A percentile compares a stretch with the other conserved stretches of the same genome.
phyloP scores from a whole-genome alignment of 352 stramenopile species.

The Phytophthora pistaciae region DNA sequence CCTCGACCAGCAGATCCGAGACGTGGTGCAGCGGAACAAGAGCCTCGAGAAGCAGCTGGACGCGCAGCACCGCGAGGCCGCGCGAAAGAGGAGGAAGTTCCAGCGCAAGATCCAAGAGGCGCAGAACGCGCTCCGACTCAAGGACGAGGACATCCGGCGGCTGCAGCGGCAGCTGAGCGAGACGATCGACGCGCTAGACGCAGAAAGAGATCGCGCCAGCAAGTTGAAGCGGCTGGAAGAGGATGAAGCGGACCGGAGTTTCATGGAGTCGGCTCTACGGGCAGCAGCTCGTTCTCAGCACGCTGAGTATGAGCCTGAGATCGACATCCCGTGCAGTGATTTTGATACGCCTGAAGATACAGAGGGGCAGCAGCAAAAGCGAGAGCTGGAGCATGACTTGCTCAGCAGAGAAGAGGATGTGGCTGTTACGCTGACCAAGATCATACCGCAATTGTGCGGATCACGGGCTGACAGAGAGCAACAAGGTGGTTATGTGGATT shows the following conservation, averaged over 20 bases:
- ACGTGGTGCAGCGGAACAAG: neutral
- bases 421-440: neutral
- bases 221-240: neutral
- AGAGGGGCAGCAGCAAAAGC: neutral
- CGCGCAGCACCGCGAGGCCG: neutral
- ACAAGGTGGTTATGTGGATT: neutral
- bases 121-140: neutral
- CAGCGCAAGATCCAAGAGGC: conserved; percentile 1
- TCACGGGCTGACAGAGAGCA: neutral
- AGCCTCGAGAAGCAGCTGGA: neutral
- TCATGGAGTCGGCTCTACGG: neutral
- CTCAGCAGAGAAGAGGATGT: neutral
- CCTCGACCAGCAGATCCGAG: conserved; percentile 1
- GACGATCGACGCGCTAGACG: neutral
- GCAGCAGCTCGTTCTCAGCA: neutral
- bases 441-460: neutral
- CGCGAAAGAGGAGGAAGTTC: neutral
- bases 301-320: neutral
- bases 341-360: neutral
- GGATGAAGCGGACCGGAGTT: neutral
- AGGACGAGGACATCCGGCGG: neutral
- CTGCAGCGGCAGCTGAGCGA: conserved; percentile 1
- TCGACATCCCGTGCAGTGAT: neutral
- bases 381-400: neutral
- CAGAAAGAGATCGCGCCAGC: neutral